These are phyloP conservation scores for Salicornia ramosissima DNA, from an alignment of 148 eudicot genomes.

Conservation along the genomic window DNA sequence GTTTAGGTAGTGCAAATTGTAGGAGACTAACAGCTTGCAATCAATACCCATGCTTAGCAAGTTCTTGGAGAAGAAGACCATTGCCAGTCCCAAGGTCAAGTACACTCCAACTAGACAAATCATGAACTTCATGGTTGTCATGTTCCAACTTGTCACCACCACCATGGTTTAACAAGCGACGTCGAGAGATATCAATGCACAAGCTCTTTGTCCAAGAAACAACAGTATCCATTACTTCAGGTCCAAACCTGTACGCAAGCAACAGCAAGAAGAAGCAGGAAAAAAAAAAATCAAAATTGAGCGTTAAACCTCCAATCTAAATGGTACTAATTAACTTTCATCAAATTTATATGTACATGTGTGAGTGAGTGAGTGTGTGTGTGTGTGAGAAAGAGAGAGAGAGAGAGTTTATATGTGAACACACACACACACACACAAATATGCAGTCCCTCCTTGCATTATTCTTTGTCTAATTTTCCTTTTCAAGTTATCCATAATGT, in stretches of 20 bases:
- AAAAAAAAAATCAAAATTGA: background rate
- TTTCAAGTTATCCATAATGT: too few relatives aligned
- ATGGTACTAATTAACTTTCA: background rate
- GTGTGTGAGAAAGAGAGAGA: too few relatives aligned
- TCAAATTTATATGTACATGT: too few relatives aligned
- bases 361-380: too few relatives aligned
- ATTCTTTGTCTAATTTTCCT: too few relatives aligned
- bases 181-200: constrained; percentile 56
- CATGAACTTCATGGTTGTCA: constrained; percentile 41
- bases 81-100: constrained; percentile 99
- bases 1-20: background rate
- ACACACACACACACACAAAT: too few relatives aligned
- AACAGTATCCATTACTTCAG: constrained; percentile 95
- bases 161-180: constrained; percentile 45
- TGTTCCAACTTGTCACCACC: constrained; percentile 37
- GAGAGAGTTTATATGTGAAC: too few relatives aligned
- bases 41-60: constrained; percentile 86
- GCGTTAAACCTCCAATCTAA: background rate
- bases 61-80: constrained; percentile 95
- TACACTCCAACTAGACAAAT: constrained; percentile 70
- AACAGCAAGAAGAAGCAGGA: background rate
- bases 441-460: too few relatives aligned
- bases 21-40: constrained; percentile 13
- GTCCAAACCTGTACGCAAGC: constrained; percentile 69
- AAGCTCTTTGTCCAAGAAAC: constrained; percentile 84